Evolutionary conservation across 768 basidiomycete genomes (phyloP).

Genomic region (Lactifluus rugatus): DNA sequence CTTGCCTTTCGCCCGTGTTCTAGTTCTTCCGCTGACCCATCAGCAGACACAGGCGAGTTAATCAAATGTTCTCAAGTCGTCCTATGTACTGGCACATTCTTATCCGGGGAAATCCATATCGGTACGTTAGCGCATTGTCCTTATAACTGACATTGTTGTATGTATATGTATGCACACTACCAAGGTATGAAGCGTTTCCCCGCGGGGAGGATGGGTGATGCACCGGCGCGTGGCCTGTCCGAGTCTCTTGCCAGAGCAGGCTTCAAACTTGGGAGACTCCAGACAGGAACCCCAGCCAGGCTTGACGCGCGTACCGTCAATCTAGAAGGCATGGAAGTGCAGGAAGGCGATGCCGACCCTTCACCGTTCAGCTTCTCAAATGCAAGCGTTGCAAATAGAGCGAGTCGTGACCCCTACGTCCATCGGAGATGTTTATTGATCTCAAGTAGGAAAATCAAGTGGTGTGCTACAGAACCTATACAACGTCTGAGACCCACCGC

Average conservation of each 20-base stretch:
- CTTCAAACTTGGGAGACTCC: slow-evolving; percentile 73
- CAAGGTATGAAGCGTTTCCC: slow-evolving; percentile 63
- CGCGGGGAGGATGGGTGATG: slow-evolving; percentile 67
- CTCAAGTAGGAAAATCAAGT: slow-evolving; percentile 59
- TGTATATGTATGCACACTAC: not conserved
- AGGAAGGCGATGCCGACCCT: slow-evolving; percentile 58
- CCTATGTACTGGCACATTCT: slow-evolving; percentile 85
- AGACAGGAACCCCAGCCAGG: slow-evolving; percentile 82
- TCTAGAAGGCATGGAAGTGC: slow-evolving; percentile 48
- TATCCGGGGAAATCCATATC: slow-evolving; percentile 86
- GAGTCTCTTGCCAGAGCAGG: slow-evolving; percentile 64
- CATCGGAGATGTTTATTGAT: not conserved
- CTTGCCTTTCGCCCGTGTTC: not conserved
- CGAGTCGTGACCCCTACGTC: slow-evolving; percentile 20
- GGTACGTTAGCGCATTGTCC: slow-evolving; percentile 32
- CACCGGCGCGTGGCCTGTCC: slow-evolving; percentile 65
- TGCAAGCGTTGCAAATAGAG: slow-evolving; percentile 59
- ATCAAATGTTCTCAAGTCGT: slow-evolving; percentile 75
- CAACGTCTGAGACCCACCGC: slow-evolving; percentile 62
- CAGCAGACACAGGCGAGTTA: slow-evolving; percentile 59
- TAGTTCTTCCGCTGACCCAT: not conserved
- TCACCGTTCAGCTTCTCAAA: slow-evolving; percentile 72
- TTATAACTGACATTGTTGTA: not conserved
- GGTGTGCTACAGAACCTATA: slow-evolving; percentile 59
- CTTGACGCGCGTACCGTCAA: slow-evolving; percentile 62